These are phyloP conservation scores for Lepraria neglecta DNA, from an alignment of 495 filamentous ascomycete species.

Conservation along the genomic window DNA sequence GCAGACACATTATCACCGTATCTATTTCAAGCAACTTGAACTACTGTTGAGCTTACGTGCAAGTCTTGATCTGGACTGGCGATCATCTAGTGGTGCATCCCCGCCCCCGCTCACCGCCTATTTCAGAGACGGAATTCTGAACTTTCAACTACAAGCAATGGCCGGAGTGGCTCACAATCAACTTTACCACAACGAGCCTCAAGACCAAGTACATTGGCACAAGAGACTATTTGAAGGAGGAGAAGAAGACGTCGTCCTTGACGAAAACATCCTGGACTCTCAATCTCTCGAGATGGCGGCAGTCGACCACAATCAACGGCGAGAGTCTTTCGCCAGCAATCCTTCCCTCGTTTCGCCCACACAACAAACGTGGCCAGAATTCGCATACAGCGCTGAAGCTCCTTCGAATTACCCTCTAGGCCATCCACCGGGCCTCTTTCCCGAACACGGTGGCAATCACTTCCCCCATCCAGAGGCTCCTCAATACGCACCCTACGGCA, in stretches of 20 bases:
- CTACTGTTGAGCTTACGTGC: slow-evolving; percentile 7
- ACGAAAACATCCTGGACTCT: slow-evolving; percentile 77
- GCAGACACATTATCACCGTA: not conserved
- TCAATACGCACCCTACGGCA: slow-evolving; percentile 19
- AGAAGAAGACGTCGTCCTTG: slow-evolving; percentile 58
- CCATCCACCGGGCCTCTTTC: slow-evolving; percentile 30
- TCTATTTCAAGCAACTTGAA: slow-evolving; percentile 13
- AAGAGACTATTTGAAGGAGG: slow-evolving; percentile 14
- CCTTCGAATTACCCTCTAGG: slow-evolving; percentile 29
- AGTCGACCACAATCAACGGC: slow-evolving; percentile 54
- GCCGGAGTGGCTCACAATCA: slow-evolving; percentile 20
- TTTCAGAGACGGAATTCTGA: slow-evolving; percentile 20
- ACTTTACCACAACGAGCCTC: slow-evolving; percentile 16
- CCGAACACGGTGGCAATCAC: slow-evolving; percentile 32
- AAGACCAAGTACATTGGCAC: slow-evolving; percentile 13
- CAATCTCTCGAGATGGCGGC: slow-evolving; percentile 63
- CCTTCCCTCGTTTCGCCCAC: slow-evolving; percentile 67
- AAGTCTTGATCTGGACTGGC: slow-evolving; percentile 9
- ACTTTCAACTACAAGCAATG: slow-evolving; percentile 21
- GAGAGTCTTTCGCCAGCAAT: slow-evolving; percentile 64
- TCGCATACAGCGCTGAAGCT: slow-evolving; percentile 42
- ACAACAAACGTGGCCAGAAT: slow-evolving; percentile 69
- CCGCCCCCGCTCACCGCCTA: slow-evolving; percentile 26
- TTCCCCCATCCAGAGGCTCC: slow-evolving; percentile 17
- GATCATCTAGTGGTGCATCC: slow-evolving; percentile 8